Evolutionary conservation across 192 early-diverging fungal species (phyloP), one percentile per base, ranked within the genome.

Genomic region (Podila verticillata): DNA sequence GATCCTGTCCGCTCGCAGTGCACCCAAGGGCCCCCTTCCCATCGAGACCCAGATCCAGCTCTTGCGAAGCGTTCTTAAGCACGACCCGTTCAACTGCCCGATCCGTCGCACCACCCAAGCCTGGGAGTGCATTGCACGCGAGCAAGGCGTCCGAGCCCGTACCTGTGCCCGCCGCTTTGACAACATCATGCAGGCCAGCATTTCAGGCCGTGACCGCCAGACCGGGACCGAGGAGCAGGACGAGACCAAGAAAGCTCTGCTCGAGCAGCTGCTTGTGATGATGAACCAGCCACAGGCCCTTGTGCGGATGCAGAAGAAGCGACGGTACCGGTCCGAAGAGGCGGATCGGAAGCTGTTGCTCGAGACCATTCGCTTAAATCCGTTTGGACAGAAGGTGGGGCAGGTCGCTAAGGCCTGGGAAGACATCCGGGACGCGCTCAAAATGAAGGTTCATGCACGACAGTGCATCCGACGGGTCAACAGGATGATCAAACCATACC

Each of bases 221-320:
- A 48, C 54, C 0, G 77, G 70, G 8, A 80, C 70, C 5, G 77
- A 80, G 61, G 65, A 63, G 22, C 70, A 80, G 48, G 65, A 68
- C 20, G 77, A 58, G 35, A 65, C 65, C 19, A 80, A 80, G 29
- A 72, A 72, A 17, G 26, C 28, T 24, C 57, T 80, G 32, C 44
- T 80, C 35, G 77, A 80, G 32, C 65, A 80, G 48, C 61, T 80
- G 17, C 57, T 80, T 34, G 56, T 48, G 19, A 80, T 80, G 77
- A 80, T 80, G 77, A 80, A 80, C 54, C 77, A 80, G 20, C 77
- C 77, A 5, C 77, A 80, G 31, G 77, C 77, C 15, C n/a, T 72
- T 20, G 59, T 72, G 2, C 30, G 77, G 56, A 80, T 80, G 77
- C 77, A 80, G 36, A 80, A 80, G 65, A 80, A 72, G 29, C 59